Evolutionary conservation across 768 basidiomycete species (phyloP), one percentile per base, ranked within the genome.

Genomic region (Porpolomopsis calyptriformis): DNA sequence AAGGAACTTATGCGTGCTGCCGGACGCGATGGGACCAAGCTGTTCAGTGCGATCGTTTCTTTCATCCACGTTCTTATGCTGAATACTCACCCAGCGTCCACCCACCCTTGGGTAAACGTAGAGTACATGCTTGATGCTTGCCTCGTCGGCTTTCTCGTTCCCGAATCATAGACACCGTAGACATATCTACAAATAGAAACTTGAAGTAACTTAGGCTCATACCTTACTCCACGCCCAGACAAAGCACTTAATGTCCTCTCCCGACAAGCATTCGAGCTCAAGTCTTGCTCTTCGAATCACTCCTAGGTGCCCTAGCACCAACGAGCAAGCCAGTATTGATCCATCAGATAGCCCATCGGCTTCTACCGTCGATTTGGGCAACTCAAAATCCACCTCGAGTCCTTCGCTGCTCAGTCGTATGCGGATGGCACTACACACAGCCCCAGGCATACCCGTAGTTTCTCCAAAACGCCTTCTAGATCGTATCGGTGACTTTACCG

Each of bases 61-160:
- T 18, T 34, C 4, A 20, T 8, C 41, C 27, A 11, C 26, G 24
- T 2, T 4, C 29, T 37, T 49, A 23, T 36, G 24, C 11, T 36
- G 27, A 48, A 24, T 18, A n/a, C 26, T 41, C 45, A 31, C 37
- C 44, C 52, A 98, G 94, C 85, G 38, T 64, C 76, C 19, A 97
- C 93, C 0, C 94, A 99, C 62, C 87, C 83, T 3, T 99, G 94
- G 94, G 92, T 99, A 25, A 97, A 90, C 54, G 78, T 75, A n/a
- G 94, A 99, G 42, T 83, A 83, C 55, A 96, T 98, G 89, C 70
- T 99, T 18, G 93, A 97, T 58, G 74, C 80, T 26, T 97, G 90
- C 61, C 69, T 96, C 38, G 85, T 99, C 29, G 94, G 94, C 12
- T 87, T 96, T 56, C 66, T 99, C 33, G 79, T 92, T 10, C 62